Base-by-base conservation (phyloP, 495 filamentous ascomycete species). In the Penicillium bialowiezense region DNA sequence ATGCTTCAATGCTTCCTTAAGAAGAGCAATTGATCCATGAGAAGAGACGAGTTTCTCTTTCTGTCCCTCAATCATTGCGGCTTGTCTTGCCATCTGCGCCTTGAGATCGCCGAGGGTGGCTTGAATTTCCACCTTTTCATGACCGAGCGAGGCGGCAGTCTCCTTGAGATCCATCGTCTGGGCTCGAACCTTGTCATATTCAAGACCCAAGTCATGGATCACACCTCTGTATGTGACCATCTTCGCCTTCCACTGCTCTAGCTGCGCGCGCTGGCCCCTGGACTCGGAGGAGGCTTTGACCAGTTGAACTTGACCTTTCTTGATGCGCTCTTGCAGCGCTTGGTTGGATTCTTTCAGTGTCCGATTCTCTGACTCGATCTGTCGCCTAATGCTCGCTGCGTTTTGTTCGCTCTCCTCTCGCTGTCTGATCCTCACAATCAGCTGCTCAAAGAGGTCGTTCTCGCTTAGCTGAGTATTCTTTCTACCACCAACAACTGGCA, bases 401-500 rank as follows among this genome's bases (percentile, higher is more conserved):
- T 52, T 56, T 13, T 49, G 35, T 32, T 69, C 66, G 24, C 57
- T 58, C 19, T 72, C 66, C 51, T 74, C 71, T 0, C 71, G 68
- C 31, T 60, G 51, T 41, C 48, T 67, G 23, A 74, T 56, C 20
- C 48, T 65, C 19, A 33, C 41, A 21, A 71, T 68, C 4, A 74
- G 51, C n/a, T 70, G 59, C 26, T 70, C 60, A 28, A 74, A 72
- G 9, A 72, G 44, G 15, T 58, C 54, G 18, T 72, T 62, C 45
- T 74, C 71, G 8, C 56, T 60, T 0, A 67, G 37, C 7, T 60
- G 50, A n/a, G 45, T 13, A 2, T 21, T 50, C 0, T 12, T 9
- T 41, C 49, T 50, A 12, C 23, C 41, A 9, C 35, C 26, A 0
- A 38, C 14, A 9, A 19, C 28, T 1, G 41, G n/a, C 1, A 29